A percentile compares a stretch with the other conserved stretches of the same genome.
These are phyloP conservation scores for Rhynchospora tenuis DNA, from an alignment of 176 grass and related monocot species.

Conservation along the genomic window DNA sequence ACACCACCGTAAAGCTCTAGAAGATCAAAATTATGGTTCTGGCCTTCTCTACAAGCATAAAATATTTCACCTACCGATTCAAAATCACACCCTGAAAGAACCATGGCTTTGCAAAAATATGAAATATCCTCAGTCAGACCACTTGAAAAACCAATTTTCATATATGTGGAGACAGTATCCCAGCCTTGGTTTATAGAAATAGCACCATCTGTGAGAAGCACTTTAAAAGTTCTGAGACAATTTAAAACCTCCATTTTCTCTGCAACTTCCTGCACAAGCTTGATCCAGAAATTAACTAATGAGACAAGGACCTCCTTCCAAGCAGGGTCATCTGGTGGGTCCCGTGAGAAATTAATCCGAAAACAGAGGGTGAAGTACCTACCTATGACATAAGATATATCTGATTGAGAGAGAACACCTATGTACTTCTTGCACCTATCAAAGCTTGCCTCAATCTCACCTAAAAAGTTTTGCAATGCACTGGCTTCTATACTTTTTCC, in stretches of 20 bases:
- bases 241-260: constrained; percentile 41
- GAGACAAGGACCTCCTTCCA: constrained; percentile 60
- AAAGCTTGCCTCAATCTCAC: constrained; percentile 73
- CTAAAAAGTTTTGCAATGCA: constrained; percentile 53
- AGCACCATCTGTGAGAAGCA: constrained; percentile 46
- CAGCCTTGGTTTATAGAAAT: constrained; percentile 75
- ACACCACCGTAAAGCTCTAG: constrained; percentile 56
- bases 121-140: constrained; percentile 42
- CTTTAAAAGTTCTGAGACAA: constrained; percentile 64
- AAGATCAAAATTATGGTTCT: constrained; percentile 43
- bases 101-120: constrained; percentile 67
- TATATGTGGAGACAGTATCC: constrained; percentile 58
- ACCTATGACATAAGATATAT: constrained; percentile 53
- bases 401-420: constrained; percentile 53
- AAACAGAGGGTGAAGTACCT: constrained; percentile 75
- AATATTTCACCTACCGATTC: constrained; percentile 57
- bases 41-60: constrained; percentile 36
- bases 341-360: constrained; percentile 52
- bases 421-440: constrained; percentile 78
- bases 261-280: constrained; percentile 51
- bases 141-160: constrained; percentile 44
- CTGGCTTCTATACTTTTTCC: constrained; percentile 46
- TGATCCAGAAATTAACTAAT: constrained; percentile 71
- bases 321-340: constrained; percentile 47
- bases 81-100: constrained; percentile 74